phyloP scores from a whole-genome alignment of 2,329 filamentous ascomycete species.

The Xenoacremonium recifei region DNA sequence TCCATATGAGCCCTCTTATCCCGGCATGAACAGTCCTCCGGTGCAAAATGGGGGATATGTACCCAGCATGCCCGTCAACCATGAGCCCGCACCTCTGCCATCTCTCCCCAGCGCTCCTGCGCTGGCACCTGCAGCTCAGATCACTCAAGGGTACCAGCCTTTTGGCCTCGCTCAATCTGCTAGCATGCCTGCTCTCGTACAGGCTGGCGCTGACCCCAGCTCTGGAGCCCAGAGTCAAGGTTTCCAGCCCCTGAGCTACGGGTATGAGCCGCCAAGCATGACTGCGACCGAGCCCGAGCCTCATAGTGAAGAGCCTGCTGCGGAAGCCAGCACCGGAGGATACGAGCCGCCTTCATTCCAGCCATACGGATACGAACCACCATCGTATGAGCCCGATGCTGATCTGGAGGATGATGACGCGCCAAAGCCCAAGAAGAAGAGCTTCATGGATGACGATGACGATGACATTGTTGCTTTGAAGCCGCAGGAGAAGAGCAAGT shows the following conservation, averaged over 20 bases:
- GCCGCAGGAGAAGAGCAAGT: slow-evolving; percentile 58
- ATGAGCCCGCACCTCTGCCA: no score
- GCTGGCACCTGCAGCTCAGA: slow-evolving; percentile 25
- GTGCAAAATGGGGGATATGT: slow-evolving; percentile 17
- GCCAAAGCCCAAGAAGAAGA: slow-evolving; percentile 69
- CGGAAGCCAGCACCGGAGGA: slow-evolving; percentile 36
- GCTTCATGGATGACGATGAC: slow-evolving; percentile 76
- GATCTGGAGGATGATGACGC: slow-evolving; percentile 45
- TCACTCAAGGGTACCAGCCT: slow-evolving; percentile 28
- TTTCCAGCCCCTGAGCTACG: slow-evolving; percentile 49
- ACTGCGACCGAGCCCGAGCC: slow-evolving; percentile 18
- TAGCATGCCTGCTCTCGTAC: slow-evolving; percentile 14
- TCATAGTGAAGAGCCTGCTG: slow-evolving; percentile 11
- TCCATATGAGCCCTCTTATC: slow-evolving; percentile 36
- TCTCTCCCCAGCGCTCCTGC: slow-evolving; percentile 8
- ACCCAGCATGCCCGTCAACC: slow-evolving; percentile 8
- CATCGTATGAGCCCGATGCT: slow-evolving; percentile 53
- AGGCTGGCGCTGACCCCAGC: slow-evolving; percentile 8
- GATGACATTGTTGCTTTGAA: slow-evolving; percentile 56
- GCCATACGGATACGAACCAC: slow-evolving; percentile 57
- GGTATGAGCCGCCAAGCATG: slow-evolving; percentile 49
- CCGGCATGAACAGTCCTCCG: slow-evolving; percentile 11
- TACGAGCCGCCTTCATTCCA: slow-evolving; percentile 65
- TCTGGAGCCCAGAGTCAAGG: slow-evolving; percentile 24
- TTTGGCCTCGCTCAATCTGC: slow-evolving; percentile 26